Conservation (phyloP, 2,329 filamentous ascomycete species). For the Fusarium torreyae region DNA sequence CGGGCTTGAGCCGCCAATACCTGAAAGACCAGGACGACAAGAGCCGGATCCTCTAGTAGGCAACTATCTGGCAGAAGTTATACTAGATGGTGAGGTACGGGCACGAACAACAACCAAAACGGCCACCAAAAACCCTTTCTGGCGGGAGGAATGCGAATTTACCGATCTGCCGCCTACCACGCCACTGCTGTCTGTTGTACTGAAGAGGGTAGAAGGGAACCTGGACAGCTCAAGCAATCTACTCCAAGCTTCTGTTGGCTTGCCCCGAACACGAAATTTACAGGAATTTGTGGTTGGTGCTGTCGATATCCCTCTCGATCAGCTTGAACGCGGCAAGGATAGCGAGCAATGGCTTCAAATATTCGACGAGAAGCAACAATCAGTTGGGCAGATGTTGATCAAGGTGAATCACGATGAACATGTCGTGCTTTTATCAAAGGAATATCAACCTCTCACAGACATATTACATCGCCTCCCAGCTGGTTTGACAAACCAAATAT, state of each 20-base stretch:
- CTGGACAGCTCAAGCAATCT: slow-evolving; percentile 60
- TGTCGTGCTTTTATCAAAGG: slow-evolving; percentile 86
- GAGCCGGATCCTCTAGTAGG: slow-evolving; percentile 67
- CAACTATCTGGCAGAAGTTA: slow-evolving; percentile 84
- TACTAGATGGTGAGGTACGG: slow-evolving; percentile 84
- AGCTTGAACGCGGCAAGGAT: slow-evolving; percentile 82
- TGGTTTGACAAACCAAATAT: slow-evolving; percentile 87
- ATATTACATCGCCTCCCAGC: slow-evolving; percentile 88
- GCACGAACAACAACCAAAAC: slow-evolving; percentile 81
- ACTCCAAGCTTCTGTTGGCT: slow-evolving; percentile 48
- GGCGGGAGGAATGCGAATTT: slow-evolving; percentile 87
- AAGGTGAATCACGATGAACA: slow-evolving; percentile 89
- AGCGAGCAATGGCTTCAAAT: slow-evolving; percentile 92
- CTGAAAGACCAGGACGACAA: slow-evolving; percentile 40
- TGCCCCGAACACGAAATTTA: slow-evolving; percentile 58
- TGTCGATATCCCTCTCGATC: slow-evolving; percentile 86
- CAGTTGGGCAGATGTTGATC: slow-evolving; percentile 87
- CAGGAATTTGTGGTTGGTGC: slow-evolving; percentile 74
- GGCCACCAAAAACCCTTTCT: slow-evolving; percentile 82
- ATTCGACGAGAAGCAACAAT: slow-evolving; percentile 80
- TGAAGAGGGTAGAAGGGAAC: slow-evolving; percentile 75
- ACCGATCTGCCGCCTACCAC: slow-evolving; percentile 78
- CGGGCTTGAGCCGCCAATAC: slow-evolving; percentile 42
- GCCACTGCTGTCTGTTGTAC: slow-evolving; percentile 77
- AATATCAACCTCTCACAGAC: slow-evolving; percentile 87